These are phyloP conservation scores for Candida succiphila DNA, from an alignment of 805 yeast species.

Conservation along the genomic window DNA sequence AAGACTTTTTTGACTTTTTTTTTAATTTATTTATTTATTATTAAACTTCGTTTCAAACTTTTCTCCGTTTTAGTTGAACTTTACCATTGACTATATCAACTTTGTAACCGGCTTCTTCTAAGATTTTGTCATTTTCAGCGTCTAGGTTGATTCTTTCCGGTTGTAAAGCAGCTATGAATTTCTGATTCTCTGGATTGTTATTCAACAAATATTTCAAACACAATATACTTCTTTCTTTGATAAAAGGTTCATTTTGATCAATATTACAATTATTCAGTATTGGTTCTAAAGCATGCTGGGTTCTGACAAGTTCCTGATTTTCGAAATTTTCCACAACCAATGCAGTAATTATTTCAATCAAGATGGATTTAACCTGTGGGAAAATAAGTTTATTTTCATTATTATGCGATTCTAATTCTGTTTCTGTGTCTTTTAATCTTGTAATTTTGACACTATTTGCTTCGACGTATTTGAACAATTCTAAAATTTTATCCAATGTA, in stretches of 20 bases:
- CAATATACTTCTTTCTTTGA: slow-evolving; percentile 74
- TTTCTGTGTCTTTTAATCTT: slow-evolving; percentile 20
- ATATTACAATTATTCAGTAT: slow-evolving; percentile 74
- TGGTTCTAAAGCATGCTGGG: slow-evolving; percentile 56
- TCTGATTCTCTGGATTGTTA: slow-evolving; percentile 61
- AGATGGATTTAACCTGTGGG: slow-evolving; percentile 56
- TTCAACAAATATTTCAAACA: slow-evolving; percentile 64
- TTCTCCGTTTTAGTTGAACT: slow-evolving; percentile 36
- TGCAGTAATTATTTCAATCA: slow-evolving; percentile 57
- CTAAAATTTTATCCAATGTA: slow-evolving; percentile 24
- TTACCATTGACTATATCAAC: slow-evolving; percentile 67
- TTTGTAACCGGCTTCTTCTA: slow-evolving; percentile 65
- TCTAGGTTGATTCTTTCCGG: slow-evolving; percentile 59
- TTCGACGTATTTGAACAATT: slow-evolving; percentile 30
- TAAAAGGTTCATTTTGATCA: slow-evolving; percentile 82
- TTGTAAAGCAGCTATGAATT: slow-evolving; percentile 66
- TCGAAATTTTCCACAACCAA: slow-evolving; percentile 39
- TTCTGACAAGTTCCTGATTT: slow-evolving; percentile 62
- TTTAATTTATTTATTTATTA: too few relatives aligned
- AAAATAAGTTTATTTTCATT: slow-evolving; percentile 27
- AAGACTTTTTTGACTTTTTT: too few relatives aligned
- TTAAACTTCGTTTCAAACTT: too few relatives aligned
- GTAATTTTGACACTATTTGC: slow-evolving; percentile 25
- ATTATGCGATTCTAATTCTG: too few relatives aligned
- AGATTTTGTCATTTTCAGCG: slow-evolving; percentile 32